These are phyloP conservation scores for Saraca asoca DNA, from an alignment of 331 rosid genomes.

Conservation along the genomic window DNA sequence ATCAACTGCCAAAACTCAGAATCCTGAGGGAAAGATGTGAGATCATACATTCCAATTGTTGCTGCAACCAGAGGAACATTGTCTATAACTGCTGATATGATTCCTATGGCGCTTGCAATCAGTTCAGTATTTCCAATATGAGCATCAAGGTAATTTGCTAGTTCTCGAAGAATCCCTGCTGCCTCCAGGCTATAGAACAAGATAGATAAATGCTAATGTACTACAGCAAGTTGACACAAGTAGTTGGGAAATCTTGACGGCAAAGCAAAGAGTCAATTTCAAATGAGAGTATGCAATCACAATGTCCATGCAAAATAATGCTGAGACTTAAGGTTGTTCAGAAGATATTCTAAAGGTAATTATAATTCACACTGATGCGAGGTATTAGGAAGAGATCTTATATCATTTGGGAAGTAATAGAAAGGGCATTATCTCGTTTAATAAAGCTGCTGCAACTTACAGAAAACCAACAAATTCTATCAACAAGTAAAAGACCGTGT, in stretches of 20 bases:
- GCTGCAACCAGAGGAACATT: constrained; percentile 96
- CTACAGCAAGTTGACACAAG: constrained; percentile 8
- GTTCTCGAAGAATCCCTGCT: constrained; percentile 82
- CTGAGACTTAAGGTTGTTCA: not conserved
- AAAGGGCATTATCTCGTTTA: too few species aligned
- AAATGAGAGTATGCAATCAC: too few species aligned
- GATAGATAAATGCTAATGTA: constrained; percentile 29
- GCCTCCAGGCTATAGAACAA: constrained; percentile 72
- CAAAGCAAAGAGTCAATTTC: too few species aligned
- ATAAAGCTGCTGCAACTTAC: too few species aligned
- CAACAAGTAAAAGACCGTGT: too few species aligned
- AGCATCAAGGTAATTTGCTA: constrained; percentile 83
- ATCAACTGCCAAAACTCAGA: constrained; percentile 93
- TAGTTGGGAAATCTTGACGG: too few species aligned
- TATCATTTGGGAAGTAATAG: not conserved
- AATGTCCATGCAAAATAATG: constrained; percentile 24
- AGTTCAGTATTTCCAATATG: constrained; percentile 65
- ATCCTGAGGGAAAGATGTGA: constrained; percentile 78
- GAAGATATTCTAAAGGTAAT: not conserved
- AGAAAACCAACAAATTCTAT: too few species aligned
- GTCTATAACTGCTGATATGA: constrained; percentile 84
- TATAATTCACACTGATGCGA: not conserved
- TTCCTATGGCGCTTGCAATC: constrained; percentile 76
- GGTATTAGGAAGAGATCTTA: not conserved
- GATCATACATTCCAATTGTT: constrained; percentile 90